Evolutionary conservation across 129 eudicot genomes (phyloP).

Genomic region (Flaveria ramosissima): DNA sequence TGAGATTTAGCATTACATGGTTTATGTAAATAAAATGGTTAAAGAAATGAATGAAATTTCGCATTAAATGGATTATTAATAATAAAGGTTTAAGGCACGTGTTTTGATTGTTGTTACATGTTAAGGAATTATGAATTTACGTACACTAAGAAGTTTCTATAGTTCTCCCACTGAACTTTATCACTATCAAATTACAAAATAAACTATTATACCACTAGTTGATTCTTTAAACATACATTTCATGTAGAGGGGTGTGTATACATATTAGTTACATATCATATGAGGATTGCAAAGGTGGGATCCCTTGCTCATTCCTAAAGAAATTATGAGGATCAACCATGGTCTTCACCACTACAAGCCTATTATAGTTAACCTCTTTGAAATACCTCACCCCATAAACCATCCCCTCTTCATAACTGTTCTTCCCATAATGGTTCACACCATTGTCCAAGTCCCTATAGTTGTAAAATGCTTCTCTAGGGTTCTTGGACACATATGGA

Average conservation of each 20-base stretch:
- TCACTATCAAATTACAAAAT: too few species aligned
- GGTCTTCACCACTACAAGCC: constrained; percentile 44
- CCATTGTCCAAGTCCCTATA: constrained; percentile 56
- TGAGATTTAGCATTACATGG: too few species aligned
- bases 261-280: background rate
- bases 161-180: too few species aligned
- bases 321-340: constrained; percentile 47
- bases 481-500: constrained; percentile 42
- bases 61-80: too few species aligned
- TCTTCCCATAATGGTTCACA: constrained; percentile 30
- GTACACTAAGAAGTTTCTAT: too few species aligned
- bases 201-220: background rate
- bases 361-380: constrained; percentile 34
- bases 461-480: constrained; percentile 42
- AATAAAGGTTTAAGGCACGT: too few species aligned
- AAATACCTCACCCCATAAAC: constrained; percentile 47
- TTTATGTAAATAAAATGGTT: too few species aligned
- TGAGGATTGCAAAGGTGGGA: constrained; percentile 30
- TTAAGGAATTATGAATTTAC: too few species aligned
- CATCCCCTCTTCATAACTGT: constrained; percentile 36
- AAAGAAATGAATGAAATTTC: too few species aligned
- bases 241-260: background rate
- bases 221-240: background rate
- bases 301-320: constrained; percentile 47
- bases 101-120: too few species aligned